Evolutionary conservation across 2,329 filamentous ascomycete genomes (phyloP).

Genomic region (Apiospora kogelbergensis): DNA sequence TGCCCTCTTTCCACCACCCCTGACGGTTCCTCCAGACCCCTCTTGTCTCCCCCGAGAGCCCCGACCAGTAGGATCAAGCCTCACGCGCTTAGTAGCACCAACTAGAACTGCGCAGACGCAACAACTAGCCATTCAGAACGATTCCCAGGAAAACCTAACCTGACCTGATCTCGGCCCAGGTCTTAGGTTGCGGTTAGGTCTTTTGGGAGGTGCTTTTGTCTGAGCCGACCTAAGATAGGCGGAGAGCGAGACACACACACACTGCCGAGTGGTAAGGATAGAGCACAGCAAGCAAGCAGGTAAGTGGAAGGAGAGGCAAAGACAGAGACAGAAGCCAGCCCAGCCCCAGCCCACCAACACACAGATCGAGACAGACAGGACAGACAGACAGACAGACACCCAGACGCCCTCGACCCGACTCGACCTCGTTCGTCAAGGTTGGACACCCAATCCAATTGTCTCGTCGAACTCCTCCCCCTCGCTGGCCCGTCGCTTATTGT

Average conservation of each 20-base stretch:
- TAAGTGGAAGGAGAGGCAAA: background rate
- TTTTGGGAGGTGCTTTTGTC: slow-evolving; percentile 4
- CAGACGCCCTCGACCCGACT: background rate
- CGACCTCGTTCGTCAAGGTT: background rate
- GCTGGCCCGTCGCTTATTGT: slow-evolving; percentile 5
- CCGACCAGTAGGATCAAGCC: slow-evolving; percentile 1
- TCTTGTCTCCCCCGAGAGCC: background rate
- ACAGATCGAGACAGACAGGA: background rate
- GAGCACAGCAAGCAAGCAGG: background rate
- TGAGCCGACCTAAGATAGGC: slow-evolving; percentile 1
- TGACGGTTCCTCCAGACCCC: slow-evolving; percentile 2
- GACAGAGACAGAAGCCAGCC: background rate
- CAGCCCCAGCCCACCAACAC: slow-evolving; percentile 3
- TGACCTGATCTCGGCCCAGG: slow-evolving; percentile 6
- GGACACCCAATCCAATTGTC: slow-evolving; percentile 11
- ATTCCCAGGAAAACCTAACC: slow-evolving; percentile 6
- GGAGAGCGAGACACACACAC: slow-evolving; percentile 3
- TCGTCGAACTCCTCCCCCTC: slow-evolving; percentile 6
- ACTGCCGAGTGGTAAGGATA: background rate
- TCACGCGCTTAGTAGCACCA: slow-evolving; percentile 7
- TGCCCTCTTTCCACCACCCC: background rate
- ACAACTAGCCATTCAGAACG: slow-evolving; percentile 1
- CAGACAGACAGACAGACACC: background rate
- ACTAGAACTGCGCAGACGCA: slow-evolving; percentile 7
- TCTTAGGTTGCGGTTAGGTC: slow-evolving; percentile 1